Base-by-base conservation (phyloP, 169 alveolate genomes). In the Cryptosporidium viatorum region DNA sequence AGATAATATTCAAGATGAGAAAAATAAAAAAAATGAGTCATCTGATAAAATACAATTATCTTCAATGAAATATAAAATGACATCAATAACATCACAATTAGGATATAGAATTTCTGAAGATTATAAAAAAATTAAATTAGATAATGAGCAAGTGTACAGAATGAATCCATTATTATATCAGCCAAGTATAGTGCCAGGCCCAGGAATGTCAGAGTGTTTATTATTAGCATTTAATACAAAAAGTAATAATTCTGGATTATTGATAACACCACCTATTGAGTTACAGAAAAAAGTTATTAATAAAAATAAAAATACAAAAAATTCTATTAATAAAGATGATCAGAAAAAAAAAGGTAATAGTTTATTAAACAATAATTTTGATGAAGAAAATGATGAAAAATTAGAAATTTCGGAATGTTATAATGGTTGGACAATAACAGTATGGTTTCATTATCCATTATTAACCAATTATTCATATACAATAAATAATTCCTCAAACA, bases 391-490 rank as follows among this genome's bases (percentile, higher is more conserved):
- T 52, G 31, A 29, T 73, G 55, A 51, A n/a, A 55, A 3, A n/a
- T 55, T 12, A 23, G 39, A 73, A 52, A 23, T 58, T 35, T 73
- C 86, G 8, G 86, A 73, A 37, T 31, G 62, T 33, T 65, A 80
- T 29, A 80, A 50, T 48, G 89, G 89, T 3, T 80, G 89, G 89
- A 59, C 89, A 80, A 80, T 80, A 45, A 80, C 89, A 3, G 48
- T 80, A 41, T 80, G 89, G 89, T 80, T 80, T 62, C 89, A 80
- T 80, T 80, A 80, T 62, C 89, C 89, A 35, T 80, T 80, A 43
- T 31, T 80, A 50, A 60, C 75, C 26, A 48, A 80, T 21, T 73
- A 52, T 29, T 80, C 75, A 29, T 80, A 41, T 80, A 26, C 29
- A 12, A 37, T 71, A 43, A 45, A 52, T 52, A 71, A 71, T 71